Percentiles rank a stretch among this genome's conserved stretches.
Evolutionary conservation across 2,329 filamentous ascomycete species (phyloP).

Genomic region (Bipolaris sorokiniana): DNA sequence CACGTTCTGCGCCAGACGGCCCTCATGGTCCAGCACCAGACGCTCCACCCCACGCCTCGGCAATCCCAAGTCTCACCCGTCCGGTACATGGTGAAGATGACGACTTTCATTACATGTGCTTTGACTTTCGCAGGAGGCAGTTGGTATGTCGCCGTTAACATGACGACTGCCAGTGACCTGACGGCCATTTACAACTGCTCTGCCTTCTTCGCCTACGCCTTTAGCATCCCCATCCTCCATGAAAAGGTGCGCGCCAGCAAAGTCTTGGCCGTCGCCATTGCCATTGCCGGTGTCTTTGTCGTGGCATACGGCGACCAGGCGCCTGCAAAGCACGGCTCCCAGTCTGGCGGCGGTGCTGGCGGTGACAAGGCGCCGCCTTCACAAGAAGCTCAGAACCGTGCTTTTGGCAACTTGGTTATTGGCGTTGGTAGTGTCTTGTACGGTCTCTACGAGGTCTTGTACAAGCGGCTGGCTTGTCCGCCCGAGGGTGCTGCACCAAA

Average conservation of each 20-base stretch:
- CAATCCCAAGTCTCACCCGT: constrained; percentile 60
- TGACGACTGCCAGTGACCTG: constrained; percentile 91
- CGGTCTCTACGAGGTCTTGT: constrained; percentile 95
- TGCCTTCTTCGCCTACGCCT: constrained; percentile 97
- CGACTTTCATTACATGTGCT: constrained; percentile 79
- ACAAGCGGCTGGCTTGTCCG: constrained; percentile 91
- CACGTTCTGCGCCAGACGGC: constrained; percentile 69
- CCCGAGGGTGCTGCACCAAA: constrained; percentile 83
- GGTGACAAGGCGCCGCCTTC: constrained; percentile 55
- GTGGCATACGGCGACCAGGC: constrained; percentile 86
- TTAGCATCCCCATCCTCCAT: constrained; percentile 86
- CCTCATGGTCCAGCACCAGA: constrained; percentile 84
- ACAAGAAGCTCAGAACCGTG: constrained; percentile 68
- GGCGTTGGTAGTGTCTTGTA: constrained; percentile 90
- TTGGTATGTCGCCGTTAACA: constrained; percentile 93
- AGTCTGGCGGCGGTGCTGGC: constrained; percentile 62
- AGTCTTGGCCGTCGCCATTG: constrained; percentile 81
- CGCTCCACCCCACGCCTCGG: constrained; percentile 66
- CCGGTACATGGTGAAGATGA: constrained; percentile 79
- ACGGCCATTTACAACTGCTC: constrained; percentile 99
- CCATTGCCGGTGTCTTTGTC: constrained; percentile 88
- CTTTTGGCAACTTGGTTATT: constrained; percentile 89
- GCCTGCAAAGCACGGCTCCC: constrained; percentile 60
- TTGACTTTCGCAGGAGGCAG: constrained; percentile 89
- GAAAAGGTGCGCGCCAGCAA: constrained; percentile 87